phyloP scores from a whole-genome alignment of 208 protist genomes.

The Vickermania spadyakhi region DNA sequence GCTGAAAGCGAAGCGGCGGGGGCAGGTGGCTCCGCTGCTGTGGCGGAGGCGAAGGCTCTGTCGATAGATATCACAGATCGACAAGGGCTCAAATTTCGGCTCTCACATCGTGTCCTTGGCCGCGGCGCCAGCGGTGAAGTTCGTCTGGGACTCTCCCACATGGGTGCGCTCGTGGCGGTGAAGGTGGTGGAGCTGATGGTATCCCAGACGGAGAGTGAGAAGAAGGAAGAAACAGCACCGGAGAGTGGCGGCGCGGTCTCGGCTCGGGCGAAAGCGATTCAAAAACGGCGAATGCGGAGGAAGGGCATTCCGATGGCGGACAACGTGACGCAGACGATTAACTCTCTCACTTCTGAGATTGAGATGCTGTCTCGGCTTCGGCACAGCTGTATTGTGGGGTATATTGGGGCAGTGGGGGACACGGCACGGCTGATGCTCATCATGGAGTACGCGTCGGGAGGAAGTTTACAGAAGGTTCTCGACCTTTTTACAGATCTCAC shows the following conservation, averaged over 20 bases:
- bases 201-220: slow-evolving; percentile 6
- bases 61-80: slow-evolving; percentile 26
- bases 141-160: slow-evolving; percentile 52
- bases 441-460: slow-evolving; percentile 77
- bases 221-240: slow-evolving; percentile 14
- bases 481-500: slow-evolving; percentile 35
- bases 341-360: slow-evolving; percentile 53
- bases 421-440: slow-evolving; percentile 60
- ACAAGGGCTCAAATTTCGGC: slow-evolving; percentile 28
- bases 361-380: slow-evolving; percentile 55
- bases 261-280: not conserved
- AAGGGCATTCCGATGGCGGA: slow-evolving; percentile 17
- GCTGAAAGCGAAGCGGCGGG: not conserved
- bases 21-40: not conserved
- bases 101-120: slow-evolving; percentile 32
- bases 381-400: slow-evolving; percentile 92
- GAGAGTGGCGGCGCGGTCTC: not conserved
- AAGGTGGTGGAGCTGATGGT: slow-evolving; percentile 38
- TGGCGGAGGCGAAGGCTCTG: not conserved
- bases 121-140: slow-evolving; percentile 41
- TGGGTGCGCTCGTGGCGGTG: slow-evolving; percentile 54
- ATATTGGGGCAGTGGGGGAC: slow-evolving; percentile 80
- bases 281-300: slow-evolving; percentile 10
- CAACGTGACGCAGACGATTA: slow-evolving; percentile 20
- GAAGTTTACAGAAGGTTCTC: slow-evolving; percentile 57